Base-by-base conservation (phyloP, 257 asterid genomes). In the Przewalskia tangutica region DNA sequence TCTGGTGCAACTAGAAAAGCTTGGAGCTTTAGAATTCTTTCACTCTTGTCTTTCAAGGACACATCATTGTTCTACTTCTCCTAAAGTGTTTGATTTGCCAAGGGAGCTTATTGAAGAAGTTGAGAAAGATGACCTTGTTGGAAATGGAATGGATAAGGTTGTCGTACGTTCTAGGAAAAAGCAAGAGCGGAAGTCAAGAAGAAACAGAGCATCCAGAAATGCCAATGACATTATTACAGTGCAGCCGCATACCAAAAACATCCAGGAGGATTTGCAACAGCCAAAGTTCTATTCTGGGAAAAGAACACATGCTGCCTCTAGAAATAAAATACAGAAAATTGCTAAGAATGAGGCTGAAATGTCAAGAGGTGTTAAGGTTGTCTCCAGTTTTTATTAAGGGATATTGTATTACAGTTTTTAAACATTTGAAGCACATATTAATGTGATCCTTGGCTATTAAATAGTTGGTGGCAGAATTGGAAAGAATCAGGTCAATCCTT, bases 361-460 rank as follows among this genome's bases (percentile, higher is more conserved):
- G 94, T 87, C 98, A 7, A 85, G 80, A 87, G 96, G 97, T 71
- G 92, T 93, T 82, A 90, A 94, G 97, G 98, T 94, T 87, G 92
- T 89, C 81, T 84, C 68, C 75, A 8, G 17, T 65, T 64, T 82
- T 83, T 82, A 23, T 51, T 63, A 64, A 46, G 55, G 55, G 55
- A 82, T 76, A 36, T 81, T 53, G 27, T 14, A 6, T 81, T 85
- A 82, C 79, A 68, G 84, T 82, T 68, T 56, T 54, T 77, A 73
- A 23, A 14, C 84, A 82, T 83, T 46, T 59, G 68, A 42, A 53
- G 1, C 13, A 0, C 27, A 60, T 81, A 83, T 81, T 82, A 86
- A 82, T 36, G 63, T 85, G 84, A 82, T 82, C 16, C 81, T 76
- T 83, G 81, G 42, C 82, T 77, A 77, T 77, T 44, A 83, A 82